Evolutionary conservation across 2,329 filamentous ascomycete species (phyloP).

Genomic region (Dissoconium aciculare): DNA sequence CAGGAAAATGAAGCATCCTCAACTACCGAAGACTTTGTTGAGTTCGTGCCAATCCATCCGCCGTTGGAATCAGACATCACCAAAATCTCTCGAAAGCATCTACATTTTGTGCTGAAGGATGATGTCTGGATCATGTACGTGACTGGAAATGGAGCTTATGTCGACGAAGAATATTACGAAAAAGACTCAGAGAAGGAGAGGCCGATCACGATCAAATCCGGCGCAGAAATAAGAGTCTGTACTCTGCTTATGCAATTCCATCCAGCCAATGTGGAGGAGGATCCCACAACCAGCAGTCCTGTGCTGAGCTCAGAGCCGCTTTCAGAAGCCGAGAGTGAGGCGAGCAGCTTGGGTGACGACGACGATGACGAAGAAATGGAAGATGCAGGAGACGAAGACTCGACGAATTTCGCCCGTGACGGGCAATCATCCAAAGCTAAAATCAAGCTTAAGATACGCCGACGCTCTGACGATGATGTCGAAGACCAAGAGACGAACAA

Average conservation of each 20-base stretch:
- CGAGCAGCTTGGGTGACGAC: slow-evolving; percentile 3
- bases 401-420: slow-evolving; percentile 1
- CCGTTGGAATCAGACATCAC: slow-evolving; percentile 51
- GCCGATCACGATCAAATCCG: slow-evolving; percentile 43
- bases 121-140: slow-evolving; percentile 51
- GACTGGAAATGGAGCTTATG: slow-evolving; percentile 54
- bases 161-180: slow-evolving; percentile 36
- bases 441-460: slow-evolving; percentile 1
- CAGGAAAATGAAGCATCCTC: neutral
- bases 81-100: slow-evolving; percentile 58
- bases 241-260: slow-evolving; percentile 55
- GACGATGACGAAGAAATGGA: slow-evolving; percentile 1
- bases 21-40: neutral
- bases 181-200: slow-evolving; percentile 32
- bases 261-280: slow-evolving; percentile 46
- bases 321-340: slow-evolving; percentile 3
- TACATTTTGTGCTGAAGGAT: slow-evolving; percentile 57
- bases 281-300: slow-evolving; percentile 30
- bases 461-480: slow-evolving; percentile 4
- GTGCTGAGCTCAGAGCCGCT: slow-evolving; percentile 5
- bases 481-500: slow-evolving; percentile 14
- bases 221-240: slow-evolving; percentile 56
- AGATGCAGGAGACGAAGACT: neutral
- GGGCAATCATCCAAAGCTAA: neutral
- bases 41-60: slow-evolving; percentile 58